Evolutionary conservation across 768 basidiomycete genomes (phyloP).

Genomic region (Gloeostereum incarnatum): DNA sequence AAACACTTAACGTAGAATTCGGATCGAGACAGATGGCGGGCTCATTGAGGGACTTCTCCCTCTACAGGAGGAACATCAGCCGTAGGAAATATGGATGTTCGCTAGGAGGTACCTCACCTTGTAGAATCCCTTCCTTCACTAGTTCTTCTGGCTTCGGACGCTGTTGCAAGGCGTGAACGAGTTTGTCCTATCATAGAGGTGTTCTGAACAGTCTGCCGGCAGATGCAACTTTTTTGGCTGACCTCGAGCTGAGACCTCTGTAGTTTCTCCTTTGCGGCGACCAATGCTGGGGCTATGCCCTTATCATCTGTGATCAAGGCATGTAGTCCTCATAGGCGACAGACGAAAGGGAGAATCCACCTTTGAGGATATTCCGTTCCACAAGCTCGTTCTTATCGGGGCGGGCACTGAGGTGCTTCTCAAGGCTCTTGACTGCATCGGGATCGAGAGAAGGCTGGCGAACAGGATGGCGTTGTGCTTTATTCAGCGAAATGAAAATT

Average conservation of each 20-base stretch:
- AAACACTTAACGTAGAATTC: too few relatives aligned
- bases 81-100: background rate
- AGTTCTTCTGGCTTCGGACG: constrained; percentile 55
- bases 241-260: constrained; percentile 59
- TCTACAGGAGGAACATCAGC: constrained; percentile 6
- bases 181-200: constrained; percentile 37
- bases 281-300: constrained; percentile 46
- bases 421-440: constrained; percentile 33
- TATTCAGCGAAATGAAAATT: background rate
- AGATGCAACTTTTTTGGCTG: constrained; percentile 7
- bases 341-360: constrained; percentile 18
- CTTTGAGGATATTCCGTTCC: constrained; percentile 65
- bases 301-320: constrained; percentile 40
- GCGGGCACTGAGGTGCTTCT: constrained; percentile 41
- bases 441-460: constrained; percentile 11
- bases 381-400: constrained; percentile 55
- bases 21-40: too few relatives aligned
- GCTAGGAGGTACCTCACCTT: constrained; percentile 13
- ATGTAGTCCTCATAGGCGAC: background rate
- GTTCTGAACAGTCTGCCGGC: background rate
- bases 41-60: constrained; percentile 8
- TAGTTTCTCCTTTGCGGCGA: constrained; percentile 50
- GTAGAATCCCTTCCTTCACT: constrained; percentile 55
- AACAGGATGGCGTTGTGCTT: background rate
- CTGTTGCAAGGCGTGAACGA: constrained; percentile 48